These are phyloP conservation scores for Penicillium sp. DNA, from an alignment of 2,329 filamentous ascomycete species.

Conservation along the genomic window DNA sequence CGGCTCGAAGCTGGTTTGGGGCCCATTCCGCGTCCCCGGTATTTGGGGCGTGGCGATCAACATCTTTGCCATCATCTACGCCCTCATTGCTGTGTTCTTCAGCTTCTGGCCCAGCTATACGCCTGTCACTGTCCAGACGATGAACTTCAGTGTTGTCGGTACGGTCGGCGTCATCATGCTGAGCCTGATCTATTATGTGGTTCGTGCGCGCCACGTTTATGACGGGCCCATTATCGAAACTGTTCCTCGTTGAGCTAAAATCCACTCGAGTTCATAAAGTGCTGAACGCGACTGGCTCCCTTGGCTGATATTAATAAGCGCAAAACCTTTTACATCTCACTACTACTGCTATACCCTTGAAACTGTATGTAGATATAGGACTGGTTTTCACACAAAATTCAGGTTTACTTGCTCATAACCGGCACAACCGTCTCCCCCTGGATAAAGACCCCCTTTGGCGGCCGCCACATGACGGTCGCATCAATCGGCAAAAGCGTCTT, in stretches of 20 bases:
- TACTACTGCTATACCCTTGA: too few species aligned
- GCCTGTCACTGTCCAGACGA: slow-evolving; percentile 44
- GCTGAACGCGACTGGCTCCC: too few species aligned
- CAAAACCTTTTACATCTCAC: too few species aligned
- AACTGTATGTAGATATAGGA: too few species aligned
- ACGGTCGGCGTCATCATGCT: slow-evolving; percentile 48
- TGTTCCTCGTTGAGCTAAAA: neutral
- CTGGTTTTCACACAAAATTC: too few species aligned
- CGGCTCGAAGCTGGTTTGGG: slow-evolving; percentile 36
- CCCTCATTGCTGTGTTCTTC: slow-evolving; percentile 54
- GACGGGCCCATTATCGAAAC: slow-evolving; percentile 27
- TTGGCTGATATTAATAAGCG: too few species aligned
- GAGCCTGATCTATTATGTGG: slow-evolving; percentile 45
- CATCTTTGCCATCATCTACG: slow-evolving; percentile 49
- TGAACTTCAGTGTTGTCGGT: slow-evolving; percentile 55
- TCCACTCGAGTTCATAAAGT: too few species aligned
- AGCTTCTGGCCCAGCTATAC: slow-evolving; percentile 53
- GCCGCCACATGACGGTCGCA: neutral
- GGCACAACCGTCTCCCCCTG: neutral
- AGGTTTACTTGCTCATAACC: neutral
- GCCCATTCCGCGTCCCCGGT: slow-evolving; percentile 34
- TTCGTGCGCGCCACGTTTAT: slow-evolving; percentile 42
- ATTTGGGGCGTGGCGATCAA: slow-evolving; percentile 51
- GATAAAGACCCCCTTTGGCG: neutral
- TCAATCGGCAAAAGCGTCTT: neutral